These are phyloP conservation scores for Aspergillus wentii DNA, from an alignment of 495 filamentous ascomycete genomes.

Conservation along the genomic window DNA sequence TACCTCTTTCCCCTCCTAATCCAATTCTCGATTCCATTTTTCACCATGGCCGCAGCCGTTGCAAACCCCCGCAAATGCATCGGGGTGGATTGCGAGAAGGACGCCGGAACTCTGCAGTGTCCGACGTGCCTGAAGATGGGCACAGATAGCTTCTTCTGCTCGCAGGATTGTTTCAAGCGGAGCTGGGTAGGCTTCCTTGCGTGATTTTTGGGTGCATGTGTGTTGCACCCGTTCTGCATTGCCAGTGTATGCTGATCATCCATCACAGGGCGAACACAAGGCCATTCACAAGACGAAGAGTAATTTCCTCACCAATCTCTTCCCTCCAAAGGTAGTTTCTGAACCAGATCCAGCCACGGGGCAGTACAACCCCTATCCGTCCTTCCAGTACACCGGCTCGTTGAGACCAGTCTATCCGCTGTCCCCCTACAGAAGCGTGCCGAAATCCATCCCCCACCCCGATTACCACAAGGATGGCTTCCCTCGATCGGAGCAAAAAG, in stretches of 20 bases:
- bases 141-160: slow-evolving; percentile 93
- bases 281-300: slow-evolving; percentile 73
- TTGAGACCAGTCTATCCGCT: slow-evolving; percentile 88
- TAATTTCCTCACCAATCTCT: slow-evolving; percentile 67
- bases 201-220: slow-evolving; percentile 21
- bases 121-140: slow-evolving; percentile 89
- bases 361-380: slow-evolving; percentile 84
- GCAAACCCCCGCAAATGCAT: slow-evolving; percentile 61
- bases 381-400: slow-evolving; percentile 72
- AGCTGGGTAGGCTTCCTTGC: slow-evolving; percentile 74
- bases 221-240: slow-evolving; percentile 1
- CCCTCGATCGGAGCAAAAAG: slow-evolving; percentile 72
- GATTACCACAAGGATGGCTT: slow-evolving; percentile 83
- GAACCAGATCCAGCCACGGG: slow-evolving; percentile 85
- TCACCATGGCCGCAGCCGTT: slow-evolving; percentile 12
- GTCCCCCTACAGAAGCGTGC: slow-evolving; percentile 66
- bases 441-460: slow-evolving; percentile 75
- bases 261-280: slow-evolving; percentile 74
- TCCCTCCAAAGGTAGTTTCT: slow-evolving; percentile 74
- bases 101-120: slow-evolving; percentile 81
- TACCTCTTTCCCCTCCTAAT: too few relatives aligned
- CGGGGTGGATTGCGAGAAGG: slow-evolving; percentile 76
- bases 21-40: not conserved
- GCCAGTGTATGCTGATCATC: slow-evolving; percentile 7
- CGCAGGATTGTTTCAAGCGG: slow-evolving; percentile 97